Evolutionary conservation across 257 asterid species (phyloP), one percentile per base, ranked within the genome.

Genomic region (Fraxinus quadrangulata): DNA sequence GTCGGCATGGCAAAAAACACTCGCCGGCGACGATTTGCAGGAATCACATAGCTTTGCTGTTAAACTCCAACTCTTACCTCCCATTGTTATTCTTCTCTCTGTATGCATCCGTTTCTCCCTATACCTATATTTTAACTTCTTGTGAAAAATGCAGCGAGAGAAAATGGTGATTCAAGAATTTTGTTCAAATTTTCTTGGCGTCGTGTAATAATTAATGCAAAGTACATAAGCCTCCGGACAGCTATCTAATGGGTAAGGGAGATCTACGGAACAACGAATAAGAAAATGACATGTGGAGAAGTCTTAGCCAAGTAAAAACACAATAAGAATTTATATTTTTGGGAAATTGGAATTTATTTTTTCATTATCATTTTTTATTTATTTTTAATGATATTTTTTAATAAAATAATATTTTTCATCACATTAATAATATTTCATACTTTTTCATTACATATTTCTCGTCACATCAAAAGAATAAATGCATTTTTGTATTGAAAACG

Each of bases 1-100:
- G 74, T 80, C 83, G 11, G 83, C 72, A 0, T 33, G 79, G 75
- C 83, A 80, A 45, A 74, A 80, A 17, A 80, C 37, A 12, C 72
- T 73, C 19, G 83, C 75, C 79, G 83, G 30, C 30, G 76, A 3
- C 14, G 83, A 34, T 75, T 80, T 80, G 83, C 83, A 80, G 10
- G 71, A 73, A 24, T 74, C 72, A 11, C 83, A 80, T 1, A 51
- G 12, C 63, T 69, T 80, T 8, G 71, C 70, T 45, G 79, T 80
- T 14, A 80, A 63, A 33, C 78, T 66, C 82, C 78, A 73, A n/a
- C 24, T 73, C 61, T 73, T 13, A 45, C 33, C 70, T 12, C 71
- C 72, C 49, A 13, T 65, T 10, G 67, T 37, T 36, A 14, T 66
- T 24, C 5, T 42, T 67, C 30, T 39, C 33, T 63, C 12, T 47